phyloP scores from a whole-genome alignment of 352 stramenopile genomes.

The Elongisporangium prolatum region DNA sequence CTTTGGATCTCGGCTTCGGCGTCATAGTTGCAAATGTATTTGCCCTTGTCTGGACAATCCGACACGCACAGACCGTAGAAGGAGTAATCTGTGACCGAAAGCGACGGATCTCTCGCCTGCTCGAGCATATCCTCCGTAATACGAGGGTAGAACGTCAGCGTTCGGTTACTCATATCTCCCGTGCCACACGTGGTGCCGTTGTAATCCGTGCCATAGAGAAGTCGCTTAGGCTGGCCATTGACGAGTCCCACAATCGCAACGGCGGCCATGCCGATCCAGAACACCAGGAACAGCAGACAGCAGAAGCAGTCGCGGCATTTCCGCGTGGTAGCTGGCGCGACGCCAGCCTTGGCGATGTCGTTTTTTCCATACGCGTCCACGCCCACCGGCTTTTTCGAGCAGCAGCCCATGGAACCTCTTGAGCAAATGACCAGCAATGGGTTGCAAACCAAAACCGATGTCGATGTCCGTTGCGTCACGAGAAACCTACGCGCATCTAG shows the following conservation, averaged over 20 bases:
- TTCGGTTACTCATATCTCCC: conserved; percentile 14
- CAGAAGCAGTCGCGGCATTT: conserved; percentile 76
- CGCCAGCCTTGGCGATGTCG: conserved; percentile 23
- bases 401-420: conserved; percentile 56
- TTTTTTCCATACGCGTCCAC: conserved; percentile 17
- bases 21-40: conserved; percentile 78
- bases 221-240: conserved; percentile 57
- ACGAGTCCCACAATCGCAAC: conserved; percentile 49
- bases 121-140: conserved; percentile 74
- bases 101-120: conserved; percentile 37
- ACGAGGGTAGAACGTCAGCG: conserved; percentile 70
- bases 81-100: conserved; percentile 37
- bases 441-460: neutral
- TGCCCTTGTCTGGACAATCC: conserved; percentile 32
- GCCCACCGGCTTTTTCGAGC: conserved; percentile 44
- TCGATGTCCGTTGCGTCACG: neutral
- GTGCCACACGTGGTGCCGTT: conserved; percentile 74
- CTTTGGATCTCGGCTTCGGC: conserved; percentile 44
- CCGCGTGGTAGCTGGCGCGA: conserved; percentile 43
- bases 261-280: conserved; percentile 70
- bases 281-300: conserved; percentile 57
- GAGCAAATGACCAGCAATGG: conserved; percentile 8
- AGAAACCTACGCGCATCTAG: neutral
- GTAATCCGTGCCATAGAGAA: conserved; percentile 72
- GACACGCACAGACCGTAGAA: conserved; percentile 76